Evolutionary conservation across 2,329 filamentous ascomycete genomes (phyloP).

Genomic region (Thermochaetoides dissita): DNA sequence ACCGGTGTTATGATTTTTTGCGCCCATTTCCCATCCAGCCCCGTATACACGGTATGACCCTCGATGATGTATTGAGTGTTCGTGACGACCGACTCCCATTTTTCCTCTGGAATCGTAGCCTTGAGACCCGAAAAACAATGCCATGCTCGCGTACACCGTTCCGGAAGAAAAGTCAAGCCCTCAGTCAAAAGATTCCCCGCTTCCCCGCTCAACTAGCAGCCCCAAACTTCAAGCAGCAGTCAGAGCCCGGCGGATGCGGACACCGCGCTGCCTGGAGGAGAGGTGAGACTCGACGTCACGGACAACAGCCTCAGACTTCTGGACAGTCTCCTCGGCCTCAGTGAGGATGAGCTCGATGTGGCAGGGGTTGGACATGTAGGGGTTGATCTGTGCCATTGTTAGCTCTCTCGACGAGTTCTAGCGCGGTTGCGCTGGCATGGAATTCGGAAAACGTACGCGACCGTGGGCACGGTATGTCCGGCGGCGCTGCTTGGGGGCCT

Average conservation of each 20-base stretch:
- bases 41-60: background rate
- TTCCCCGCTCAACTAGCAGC: slow-evolving; percentile 16
- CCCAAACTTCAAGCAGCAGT: slow-evolving; percentile 41
- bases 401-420: slow-evolving; percentile 11
- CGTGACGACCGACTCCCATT: slow-evolving; percentile 16
- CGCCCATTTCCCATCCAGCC: slow-evolving; percentile 12
- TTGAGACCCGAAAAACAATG: slow-evolving; percentile 22
- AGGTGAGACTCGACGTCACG: slow-evolving; percentile 52
- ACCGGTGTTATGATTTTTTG: too few relatives aligned
- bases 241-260: slow-evolving; percentile 49
- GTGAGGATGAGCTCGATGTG: slow-evolving; percentile 99
- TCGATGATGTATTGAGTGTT: slow-evolving; percentile 17
- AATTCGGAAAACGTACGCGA: slow-evolving; percentile 61
- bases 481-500: slow-evolving; percentile 98
- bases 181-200: slow-evolving; percentile 27
- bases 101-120: slow-evolving; percentile 21
- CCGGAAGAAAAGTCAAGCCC: slow-evolving; percentile 21
- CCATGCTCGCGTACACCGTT: slow-evolving; percentile 25
- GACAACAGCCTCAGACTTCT: slow-evolving; percentile 65
- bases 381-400: slow-evolving; percentile 70
- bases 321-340: slow-evolving; percentile 88
- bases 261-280: slow-evolving; percentile 83
- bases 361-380: slow-evolving; percentile 99
- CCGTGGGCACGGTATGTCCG: slow-evolving; percentile 99
- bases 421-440: background rate